These are phyloP conservation scores for Rhodomyrtus tomentosa DNA, from an alignment of 345 rosid species.

Conservation along the genomic window DNA sequence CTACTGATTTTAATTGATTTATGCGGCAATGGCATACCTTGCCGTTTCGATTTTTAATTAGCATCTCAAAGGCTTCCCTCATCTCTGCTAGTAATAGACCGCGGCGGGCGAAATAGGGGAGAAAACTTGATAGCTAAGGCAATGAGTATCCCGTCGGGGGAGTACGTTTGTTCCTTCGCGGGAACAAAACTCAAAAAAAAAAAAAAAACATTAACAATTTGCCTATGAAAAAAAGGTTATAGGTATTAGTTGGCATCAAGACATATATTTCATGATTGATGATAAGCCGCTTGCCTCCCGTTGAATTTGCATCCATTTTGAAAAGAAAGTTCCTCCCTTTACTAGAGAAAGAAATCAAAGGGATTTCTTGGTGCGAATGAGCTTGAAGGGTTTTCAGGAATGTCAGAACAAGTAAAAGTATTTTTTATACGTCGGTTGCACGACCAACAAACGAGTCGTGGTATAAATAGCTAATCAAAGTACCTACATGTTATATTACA, in stretches of 20 bases:
- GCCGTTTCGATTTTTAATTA: neutral
- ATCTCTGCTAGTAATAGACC: neutral
- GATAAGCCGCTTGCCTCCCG: neutral
- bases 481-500: accelerated
- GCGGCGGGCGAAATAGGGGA: neutral
- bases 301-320: neutral
- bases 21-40: neutral
- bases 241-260: neutral
- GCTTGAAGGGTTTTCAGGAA: neutral
- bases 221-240: neutral
- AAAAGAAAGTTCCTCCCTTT: neutral
- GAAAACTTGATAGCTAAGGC: neutral
- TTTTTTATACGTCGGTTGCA: neutral
- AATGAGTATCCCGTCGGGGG: neutral
- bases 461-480: neutral
- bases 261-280: neutral
- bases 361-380: neutral
- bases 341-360: neutral
- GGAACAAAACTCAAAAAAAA: neutral
- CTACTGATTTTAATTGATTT: neutral
- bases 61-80: neutral
- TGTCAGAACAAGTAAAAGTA: neutral
- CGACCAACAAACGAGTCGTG: neutral
- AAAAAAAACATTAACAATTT: neutral
- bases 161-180: neutral